Evolutionary conservation across 257 asterid genomes (phyloP).

Genomic region (Jacaranda mimosifolia): DNA sequence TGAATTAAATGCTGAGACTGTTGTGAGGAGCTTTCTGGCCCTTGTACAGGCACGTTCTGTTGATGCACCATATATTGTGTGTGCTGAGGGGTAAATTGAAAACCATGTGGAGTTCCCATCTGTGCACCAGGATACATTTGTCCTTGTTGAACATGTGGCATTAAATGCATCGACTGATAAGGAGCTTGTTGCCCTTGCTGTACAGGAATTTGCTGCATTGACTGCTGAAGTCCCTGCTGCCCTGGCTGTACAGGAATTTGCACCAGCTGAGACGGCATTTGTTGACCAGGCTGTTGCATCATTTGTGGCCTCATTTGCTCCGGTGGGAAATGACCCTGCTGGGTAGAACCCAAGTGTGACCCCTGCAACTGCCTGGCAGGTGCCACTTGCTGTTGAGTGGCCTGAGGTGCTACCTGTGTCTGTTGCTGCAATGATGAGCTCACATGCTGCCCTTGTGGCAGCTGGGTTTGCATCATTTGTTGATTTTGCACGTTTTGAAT

Average conservation of each 20-base stretch:
- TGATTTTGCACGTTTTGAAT: conserved; percentile 54
- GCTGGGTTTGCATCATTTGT: conserved; percentile 46
- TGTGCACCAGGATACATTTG: conserved; percentile 63
- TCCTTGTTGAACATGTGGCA: conserved; percentile 53
- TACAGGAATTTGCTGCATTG: conserved; percentile 54
- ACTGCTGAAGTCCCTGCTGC: conserved; percentile 55
- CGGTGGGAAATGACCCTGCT: conserved; percentile 53
- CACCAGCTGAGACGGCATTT: conserved; percentile 53
- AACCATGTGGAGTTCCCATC: conserved; percentile 67
- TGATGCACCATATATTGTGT: conserved; percentile 65
- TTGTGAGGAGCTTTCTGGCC: conserved; percentile 63
- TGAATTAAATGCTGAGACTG: conserved; percentile 59
- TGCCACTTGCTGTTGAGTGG: conserved; percentile 47
- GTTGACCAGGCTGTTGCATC: conserved; percentile 67
- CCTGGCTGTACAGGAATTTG: conserved; percentile 56
- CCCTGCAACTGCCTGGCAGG: conserved; percentile 59
- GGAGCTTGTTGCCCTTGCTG: conserved; percentile 61
- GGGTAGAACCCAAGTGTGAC: conserved; percentile 58
- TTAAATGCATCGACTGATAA: conserved; percentile 50
- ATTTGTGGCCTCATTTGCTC: conserved; percentile 63
- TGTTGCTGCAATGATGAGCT: conserved; percentile 54
- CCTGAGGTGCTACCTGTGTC: conserved; percentile 46
- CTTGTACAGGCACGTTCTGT: conserved; percentile 65
- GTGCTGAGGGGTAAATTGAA: conserved; percentile 62
- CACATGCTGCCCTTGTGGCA: conserved; percentile 36